Base-by-base conservation (phyloP, 2,329 filamentous ascomycete genomes). In the Grosmannia clavigera region DNA sequence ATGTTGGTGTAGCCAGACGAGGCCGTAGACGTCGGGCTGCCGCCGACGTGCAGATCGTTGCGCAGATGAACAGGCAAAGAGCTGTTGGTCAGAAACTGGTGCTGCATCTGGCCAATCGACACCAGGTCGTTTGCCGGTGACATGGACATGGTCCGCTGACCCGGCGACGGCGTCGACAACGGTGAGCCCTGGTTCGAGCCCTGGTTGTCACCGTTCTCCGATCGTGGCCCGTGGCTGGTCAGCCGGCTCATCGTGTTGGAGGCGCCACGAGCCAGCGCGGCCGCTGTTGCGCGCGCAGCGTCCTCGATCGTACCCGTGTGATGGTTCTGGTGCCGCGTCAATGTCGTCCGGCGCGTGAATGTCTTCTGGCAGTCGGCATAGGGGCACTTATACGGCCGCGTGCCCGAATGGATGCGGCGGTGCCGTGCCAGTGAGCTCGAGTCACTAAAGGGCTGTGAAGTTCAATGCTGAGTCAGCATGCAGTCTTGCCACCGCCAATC, bases 281-380 rank as follows among this genome's bases (percentile, higher is more conserved):
- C 91, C 40, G 90, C 91, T 0, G 91, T 96, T 5, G 91, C 90
- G 3, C 85, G 89, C 2, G 91, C 91, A 10, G 92, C 90, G 72
- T 97, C 92, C 71, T 96, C 92, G 19, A 96, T 88, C 0, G 92
- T 96, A 51, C 92, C 94, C 25, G 88, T 95, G 72, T 97, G 94
- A 68, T 95, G 90, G 67, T 95, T 96, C 74, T 96, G 91, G 71
- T 99, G 94, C 57, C 94, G 85, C 2, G 92, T 99, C 63, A 99
- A 78, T 3, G 94, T 97, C 0, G 94, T 97, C 65, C 92, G 87
- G 61, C 94, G 86, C 11, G 94, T 99, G 69, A 99, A 99, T 0
- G 92, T 97, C 81, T 97, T 97, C 70, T 97, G 92, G 73, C 94
- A 99, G 72, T 96, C 92, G 62, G 91, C 92, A 68, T 94, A 97